These are phyloP conservation scores for Mortierella sp. DNA, from an alignment of 371 early-diverging fungal genomes.

Conservation along the genomic window DNA sequence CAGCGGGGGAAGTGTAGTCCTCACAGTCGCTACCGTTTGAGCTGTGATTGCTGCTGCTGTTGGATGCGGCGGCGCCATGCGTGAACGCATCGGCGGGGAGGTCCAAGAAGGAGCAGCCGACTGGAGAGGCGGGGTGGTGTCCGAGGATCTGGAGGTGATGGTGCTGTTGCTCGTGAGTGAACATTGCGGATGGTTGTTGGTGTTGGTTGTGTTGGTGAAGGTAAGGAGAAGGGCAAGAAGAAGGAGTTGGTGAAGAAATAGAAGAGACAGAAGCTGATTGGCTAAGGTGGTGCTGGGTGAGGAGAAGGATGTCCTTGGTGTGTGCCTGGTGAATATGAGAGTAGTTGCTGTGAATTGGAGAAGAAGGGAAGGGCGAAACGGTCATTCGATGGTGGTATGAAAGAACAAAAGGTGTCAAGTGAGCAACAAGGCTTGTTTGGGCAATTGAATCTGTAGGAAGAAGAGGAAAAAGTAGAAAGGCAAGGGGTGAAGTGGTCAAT, in stretches of 20 bases:
- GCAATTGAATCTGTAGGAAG: background rate
- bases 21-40: background rate
- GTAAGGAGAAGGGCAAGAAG: slow-evolving; percentile 20
- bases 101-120: slow-evolving; percentile 32
- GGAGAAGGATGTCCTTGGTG: slow-evolving; percentile 24
- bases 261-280: slow-evolving; percentile 23
- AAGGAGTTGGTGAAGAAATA: slow-evolving; percentile 29
- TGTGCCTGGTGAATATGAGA: slow-evolving; percentile 40
- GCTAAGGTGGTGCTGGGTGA: slow-evolving; percentile 24
- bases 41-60: background rate
- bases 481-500: background rate
- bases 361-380: slow-evolving; percentile 16
- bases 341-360: slow-evolving; percentile 25
- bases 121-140: slow-evolving; percentile 46
- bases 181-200: slow-evolving; percentile 13
- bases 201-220: slow-evolving; percentile 29
- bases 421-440: background rate
- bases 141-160: slow-evolving; percentile 53
- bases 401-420: background rate
- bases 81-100: slow-evolving; percentile 28
- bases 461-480: slow-evolving; percentile 6
- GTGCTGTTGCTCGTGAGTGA: slow-evolving; percentile 19
- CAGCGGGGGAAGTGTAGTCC: slow-evolving; percentile 18
- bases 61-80: background rate
- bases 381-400: slow-evolving; percentile 18